Evolutionary conservation across 441 rosid genomes (phyloP).

Genomic region (Geranium incanum): DNA sequence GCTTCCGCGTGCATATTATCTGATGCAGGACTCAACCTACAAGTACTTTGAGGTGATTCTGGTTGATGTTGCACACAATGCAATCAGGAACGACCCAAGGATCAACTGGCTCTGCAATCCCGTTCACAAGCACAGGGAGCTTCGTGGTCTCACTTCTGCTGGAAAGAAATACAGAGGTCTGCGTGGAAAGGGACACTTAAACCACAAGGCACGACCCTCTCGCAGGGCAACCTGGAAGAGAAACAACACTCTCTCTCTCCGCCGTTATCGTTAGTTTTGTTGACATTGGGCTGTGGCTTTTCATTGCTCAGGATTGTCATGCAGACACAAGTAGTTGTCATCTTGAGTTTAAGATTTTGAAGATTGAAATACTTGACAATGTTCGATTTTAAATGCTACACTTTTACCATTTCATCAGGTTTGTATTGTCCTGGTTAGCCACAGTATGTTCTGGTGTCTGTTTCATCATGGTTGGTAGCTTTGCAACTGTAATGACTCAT

Average conservation of each 20-base stretch:
- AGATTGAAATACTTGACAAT: slow-evolving; percentile 1
- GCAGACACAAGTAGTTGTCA: not conserved
- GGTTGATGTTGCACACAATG: slow-evolving; percentile 25
- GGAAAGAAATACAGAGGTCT: slow-evolving; percentile 30
- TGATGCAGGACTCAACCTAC: slow-evolving; percentile 23
- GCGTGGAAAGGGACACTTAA: slow-evolving; percentile 23
- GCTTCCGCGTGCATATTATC: not conserved
- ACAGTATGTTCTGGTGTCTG: not conserved
- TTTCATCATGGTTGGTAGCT: not conserved
- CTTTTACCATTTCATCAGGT: not conserved
- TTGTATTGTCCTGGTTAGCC: not conserved
- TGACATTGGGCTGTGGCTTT: not conserved
- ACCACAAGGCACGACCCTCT: slow-evolving; percentile 29
- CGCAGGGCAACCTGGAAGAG: slow-evolving; percentile 31
- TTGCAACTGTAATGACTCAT: not conserved
- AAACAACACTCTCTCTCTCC: slow-evolving; percentile 27
- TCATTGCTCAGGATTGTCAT: not conserved
- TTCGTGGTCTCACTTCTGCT: slow-evolving; percentile 27
- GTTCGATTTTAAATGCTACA: not conserved
- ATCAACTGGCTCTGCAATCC: slow-evolving; percentile 25
- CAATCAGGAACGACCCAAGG: slow-evolving; percentile 23
- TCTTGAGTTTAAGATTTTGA: slow-evolving; percentile 17
- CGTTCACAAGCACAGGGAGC: slow-evolving; percentile 16
- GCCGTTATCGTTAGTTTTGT: slow-evolving; percentile 18
- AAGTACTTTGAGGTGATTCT: slow-evolving; percentile 26